phyloP scores from a whole-genome alignment of 78 protist genomes.

The Anaeramoeba ignava region DNA sequence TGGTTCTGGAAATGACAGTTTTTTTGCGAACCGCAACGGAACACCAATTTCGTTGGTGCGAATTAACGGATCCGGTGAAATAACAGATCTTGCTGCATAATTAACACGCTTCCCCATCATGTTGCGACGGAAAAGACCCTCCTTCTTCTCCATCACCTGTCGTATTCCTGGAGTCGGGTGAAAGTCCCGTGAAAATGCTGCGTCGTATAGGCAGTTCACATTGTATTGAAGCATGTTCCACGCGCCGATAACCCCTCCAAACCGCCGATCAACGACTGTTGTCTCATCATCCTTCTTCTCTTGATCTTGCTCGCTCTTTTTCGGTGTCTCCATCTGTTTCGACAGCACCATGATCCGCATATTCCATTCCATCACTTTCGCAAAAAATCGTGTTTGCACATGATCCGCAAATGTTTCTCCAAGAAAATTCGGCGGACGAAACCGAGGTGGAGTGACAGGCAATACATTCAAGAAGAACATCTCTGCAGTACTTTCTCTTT shows the following conservation, averaged over 20 bases:
- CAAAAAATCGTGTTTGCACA: constrained; percentile 27
- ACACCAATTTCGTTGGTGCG: constrained; percentile 83
- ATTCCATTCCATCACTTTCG: background rate
- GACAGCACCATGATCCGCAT: background rate
- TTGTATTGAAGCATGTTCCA: constrained; percentile 43
- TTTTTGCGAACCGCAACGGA: constrained; percentile 41
- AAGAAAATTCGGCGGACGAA: constrained; percentile 36
- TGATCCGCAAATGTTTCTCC: constrained; percentile 27
- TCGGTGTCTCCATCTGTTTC: background rate
- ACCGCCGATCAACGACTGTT: background rate
- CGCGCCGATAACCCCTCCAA: constrained; percentile 6
- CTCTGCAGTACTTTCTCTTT: background rate
- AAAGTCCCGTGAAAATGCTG: background rate
- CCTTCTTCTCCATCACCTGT: constrained; percentile 86
- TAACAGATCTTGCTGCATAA: constrained; percentile 91
- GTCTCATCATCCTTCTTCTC: background rate
- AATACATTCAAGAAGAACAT: constrained; percentile 32
- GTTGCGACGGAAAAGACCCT: constrained; percentile 90
- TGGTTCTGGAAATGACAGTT: constrained; percentile 33
- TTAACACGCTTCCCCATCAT: constrained; percentile 99
- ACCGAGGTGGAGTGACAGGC: constrained; percentile 49
- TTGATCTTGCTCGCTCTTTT: background rate
- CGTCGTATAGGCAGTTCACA: constrained; percentile 54
- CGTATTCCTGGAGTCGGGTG: constrained; percentile 45
- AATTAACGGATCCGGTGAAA: constrained; percentile 87